These are phyloP conservation scores for Eucalyptus caleyi DNA, from an alignment of 345 rosid genomes.

Conservation along the genomic window DNA sequence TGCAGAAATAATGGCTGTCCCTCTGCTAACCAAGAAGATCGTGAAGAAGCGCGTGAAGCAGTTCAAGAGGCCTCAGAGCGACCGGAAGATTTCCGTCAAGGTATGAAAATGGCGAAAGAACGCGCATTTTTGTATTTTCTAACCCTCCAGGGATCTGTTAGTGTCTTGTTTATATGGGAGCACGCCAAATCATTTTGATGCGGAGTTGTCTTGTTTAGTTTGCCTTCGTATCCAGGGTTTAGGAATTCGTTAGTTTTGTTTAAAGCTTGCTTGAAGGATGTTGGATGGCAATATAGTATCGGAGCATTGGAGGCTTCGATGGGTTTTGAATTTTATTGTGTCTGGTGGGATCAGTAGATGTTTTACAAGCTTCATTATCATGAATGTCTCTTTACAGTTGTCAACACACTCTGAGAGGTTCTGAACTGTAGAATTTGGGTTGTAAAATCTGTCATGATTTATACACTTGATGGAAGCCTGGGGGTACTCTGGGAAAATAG, in stretches of 20 bases:
- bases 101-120: not conserved
- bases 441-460: not conserved
- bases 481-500: not conserved
- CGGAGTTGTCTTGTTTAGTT: not conserved
- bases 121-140: not conserved
- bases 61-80: conserved; percentile 63
- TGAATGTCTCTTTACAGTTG: not conserved
- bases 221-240: not conserved
- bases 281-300: not conserved
- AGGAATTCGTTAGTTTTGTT: not conserved
- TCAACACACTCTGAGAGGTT: not conserved
- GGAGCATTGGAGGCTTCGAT: not conserved
- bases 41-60: conserved; percentile 62
- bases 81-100: conserved; percentile 48
- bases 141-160: not conserved
- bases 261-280: not conserved
- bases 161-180: not conserved
- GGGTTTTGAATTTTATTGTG: not conserved
- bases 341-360: not conserved
- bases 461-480: not conserved
- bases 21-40: conserved; percentile 44
- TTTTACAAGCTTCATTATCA: not conserved
- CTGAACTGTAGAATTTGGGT: not conserved
- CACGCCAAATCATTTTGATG: not conserved
- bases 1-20: conserved; percentile 45